These are phyloP conservation scores for Licmophora abbreviata DNA, from an alignment of 108 stramenopile species.

Conservation along the genomic window DNA sequence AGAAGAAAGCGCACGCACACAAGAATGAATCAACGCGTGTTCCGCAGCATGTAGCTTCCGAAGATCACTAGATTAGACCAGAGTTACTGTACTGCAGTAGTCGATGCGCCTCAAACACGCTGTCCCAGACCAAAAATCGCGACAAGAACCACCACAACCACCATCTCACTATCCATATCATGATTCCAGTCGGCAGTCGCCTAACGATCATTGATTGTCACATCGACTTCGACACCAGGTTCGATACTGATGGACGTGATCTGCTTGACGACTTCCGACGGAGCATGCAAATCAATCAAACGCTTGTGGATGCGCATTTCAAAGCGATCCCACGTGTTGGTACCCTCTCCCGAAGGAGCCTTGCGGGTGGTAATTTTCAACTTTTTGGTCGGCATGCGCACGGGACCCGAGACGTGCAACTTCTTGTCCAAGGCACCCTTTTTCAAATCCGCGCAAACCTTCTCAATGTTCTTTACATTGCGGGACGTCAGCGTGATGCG, in stretches of 20 bases:
- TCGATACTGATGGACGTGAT: conserved; percentile 98
- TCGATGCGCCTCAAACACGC: no score
- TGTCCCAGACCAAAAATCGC: no score
- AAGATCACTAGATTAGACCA: no score
- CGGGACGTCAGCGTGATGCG: conserved; percentile 98
- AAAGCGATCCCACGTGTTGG: conserved; percentile 99
- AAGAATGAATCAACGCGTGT: no score
- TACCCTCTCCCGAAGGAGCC: conserved; percentile 99
- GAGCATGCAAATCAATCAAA: conserved; percentile 95
- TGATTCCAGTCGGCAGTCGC: neutral
- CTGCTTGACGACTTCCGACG: conserved; percentile 96
- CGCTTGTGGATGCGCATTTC: conserved; percentile 99
- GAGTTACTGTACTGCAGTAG: no score
- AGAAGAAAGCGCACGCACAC: no score
- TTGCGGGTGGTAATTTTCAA: conserved; percentile 97
- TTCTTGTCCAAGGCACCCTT: conserved; percentile 89
- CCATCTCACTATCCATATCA: no score
- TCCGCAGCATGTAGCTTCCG: no score
- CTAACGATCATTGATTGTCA: conserved; percentile 88
- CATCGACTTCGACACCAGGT: conserved; percentile 98
- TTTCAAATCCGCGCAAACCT: conserved; percentile 98
- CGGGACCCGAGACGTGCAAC: conserved; percentile 92
- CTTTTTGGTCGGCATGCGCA: conserved; percentile 98
- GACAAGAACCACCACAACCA: no score
- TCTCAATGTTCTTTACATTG: conserved; percentile 97